Percentiles rank a stretch among this genome's conserved stretches.
These are phyloP conservation scores for Medicago lupulina DNA, from an alignment of 306 rosid species.

Conservation along the genomic window DNA sequence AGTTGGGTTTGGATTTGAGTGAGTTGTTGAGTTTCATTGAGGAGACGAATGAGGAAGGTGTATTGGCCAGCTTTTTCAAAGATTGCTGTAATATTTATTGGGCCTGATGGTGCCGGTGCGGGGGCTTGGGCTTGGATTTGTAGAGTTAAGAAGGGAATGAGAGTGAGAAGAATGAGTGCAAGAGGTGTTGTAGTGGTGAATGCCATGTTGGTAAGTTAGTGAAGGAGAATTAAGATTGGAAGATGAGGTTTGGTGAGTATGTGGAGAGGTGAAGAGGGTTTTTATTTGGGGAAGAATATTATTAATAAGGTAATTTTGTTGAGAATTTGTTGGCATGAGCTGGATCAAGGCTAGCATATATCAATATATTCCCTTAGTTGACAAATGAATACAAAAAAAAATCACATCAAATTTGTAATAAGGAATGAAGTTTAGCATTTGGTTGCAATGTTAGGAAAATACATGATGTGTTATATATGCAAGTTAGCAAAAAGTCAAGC, in stretches of 20 bases:
- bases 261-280: background rate
- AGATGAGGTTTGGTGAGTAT: background rate
- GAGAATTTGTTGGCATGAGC: slow-evolving; percentile 73
- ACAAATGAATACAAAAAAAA: slow-evolving; percentile 31
- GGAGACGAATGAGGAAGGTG: slow-evolving; percentile 58
- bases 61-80: slow-evolving; percentile 68
- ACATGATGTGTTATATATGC: background rate
- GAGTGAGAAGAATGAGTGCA: slow-evolving; percentile 48
- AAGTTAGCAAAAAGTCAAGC: background rate
- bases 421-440: background rate
- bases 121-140: slow-evolving; percentile 55
- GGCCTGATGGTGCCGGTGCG: slow-evolving; percentile 57
- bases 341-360: slow-evolving; percentile 47
- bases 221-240: background rate
- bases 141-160: slow-evolving; percentile 50
- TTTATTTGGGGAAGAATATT: slow-evolving; percentile 49
- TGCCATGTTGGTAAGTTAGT: slow-evolving; percentile 50
- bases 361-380: slow-evolving; percentile 15
- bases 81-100: slow-evolving; percentile 65
- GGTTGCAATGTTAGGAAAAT: background rate
- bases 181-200: slow-evolving; percentile 48
- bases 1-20: slow-evolving; percentile 67
- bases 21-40: slow-evolving; percentile 55
- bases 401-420: background rate
- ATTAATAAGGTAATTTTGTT: slow-evolving; percentile 26